Evolutionary conservation across 2,329 filamentous ascomycete genomes (phyloP).

Genomic region (Tolypocladium ophioglossoides): DNA sequence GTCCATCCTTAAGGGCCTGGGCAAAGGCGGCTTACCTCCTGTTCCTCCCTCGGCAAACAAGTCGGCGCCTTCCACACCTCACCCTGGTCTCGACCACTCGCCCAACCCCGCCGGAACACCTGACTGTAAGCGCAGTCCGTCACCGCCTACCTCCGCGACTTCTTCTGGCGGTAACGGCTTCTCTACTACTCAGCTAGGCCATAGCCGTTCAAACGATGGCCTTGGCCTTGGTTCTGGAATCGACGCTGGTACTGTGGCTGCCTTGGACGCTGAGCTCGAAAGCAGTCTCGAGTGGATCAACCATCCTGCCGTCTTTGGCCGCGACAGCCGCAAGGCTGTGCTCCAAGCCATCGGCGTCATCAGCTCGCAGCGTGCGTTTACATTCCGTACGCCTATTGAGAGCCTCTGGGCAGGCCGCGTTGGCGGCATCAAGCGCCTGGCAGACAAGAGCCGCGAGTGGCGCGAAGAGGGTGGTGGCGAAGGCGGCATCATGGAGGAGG

Average conservation of each 20-base stretch:
- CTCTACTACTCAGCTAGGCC: slow-evolving; percentile 32
- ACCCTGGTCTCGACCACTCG: slow-evolving; percentile 31
- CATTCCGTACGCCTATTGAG: slow-evolving; percentile 84
- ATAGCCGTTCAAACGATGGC: slow-evolving; percentile 44
- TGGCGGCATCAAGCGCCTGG: slow-evolving; percentile 67
- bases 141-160: slow-evolving; percentile 38
- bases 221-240: slow-evolving; percentile 63
- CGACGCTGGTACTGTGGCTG: slow-evolving; percentile 68
- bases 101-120: slow-evolving; percentile 35
- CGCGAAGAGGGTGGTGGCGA: slow-evolving; percentile 75
- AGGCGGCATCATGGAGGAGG: slow-evolving; percentile 49
- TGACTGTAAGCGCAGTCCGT: slow-evolving; percentile 45
- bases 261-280: slow-evolving; percentile 85
- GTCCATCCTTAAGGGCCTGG: slow-evolving; percentile 89
- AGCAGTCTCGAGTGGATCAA: slow-evolving; percentile 93
- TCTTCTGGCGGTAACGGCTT: slow-evolving; percentile 30
- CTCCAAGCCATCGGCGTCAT: slow-evolving; percentile 95
- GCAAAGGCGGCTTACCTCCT: slow-evolving; percentile 87
- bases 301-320: slow-evolving; percentile 87
- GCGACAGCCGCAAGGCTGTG: slow-evolving; percentile 90
- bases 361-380: slow-evolving; percentile 86
- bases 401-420: slow-evolving; percentile 80
- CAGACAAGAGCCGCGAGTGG: slow-evolving; percentile 83
- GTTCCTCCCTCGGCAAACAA: slow-evolving; percentile 52
- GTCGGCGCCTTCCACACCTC: slow-evolving; percentile 39